Percentiles rank a stretch among this genome's conserved stretches.
phyloP scores from a whole-genome alignment of 106 monocot genomes.

The Phalaenopsis aphrodite region DNA sequence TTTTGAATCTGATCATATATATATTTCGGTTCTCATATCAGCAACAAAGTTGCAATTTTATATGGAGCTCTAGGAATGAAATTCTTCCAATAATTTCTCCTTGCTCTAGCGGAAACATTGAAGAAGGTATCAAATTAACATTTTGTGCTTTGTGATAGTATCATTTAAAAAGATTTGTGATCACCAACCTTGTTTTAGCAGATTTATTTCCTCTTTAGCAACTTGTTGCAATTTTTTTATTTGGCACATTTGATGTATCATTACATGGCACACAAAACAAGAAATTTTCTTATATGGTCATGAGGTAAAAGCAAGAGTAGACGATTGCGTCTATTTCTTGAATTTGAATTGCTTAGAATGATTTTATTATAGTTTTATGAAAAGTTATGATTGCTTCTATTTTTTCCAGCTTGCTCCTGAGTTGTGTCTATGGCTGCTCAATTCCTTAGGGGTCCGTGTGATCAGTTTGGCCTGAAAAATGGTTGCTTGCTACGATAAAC shows the following conservation, averaged over 20 bases:
- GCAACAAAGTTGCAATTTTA: constrained; percentile 41
- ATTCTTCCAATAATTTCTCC: constrained; percentile 80
- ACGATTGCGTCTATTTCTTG: too few relatives aligned
- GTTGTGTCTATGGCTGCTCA: too few relatives aligned
- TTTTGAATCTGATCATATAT: constrained; percentile 89
- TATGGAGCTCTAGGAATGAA: constrained; percentile 92
- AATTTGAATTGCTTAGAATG: too few relatives aligned
- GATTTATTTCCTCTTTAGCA: neutral
- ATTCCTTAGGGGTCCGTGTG: too few relatives aligned
- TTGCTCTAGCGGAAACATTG: constrained; percentile 46
- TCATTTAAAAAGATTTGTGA: neutral
- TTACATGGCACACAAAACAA: too few relatives aligned
- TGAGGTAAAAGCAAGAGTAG: too few relatives aligned
- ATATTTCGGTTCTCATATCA: constrained; percentile 17
- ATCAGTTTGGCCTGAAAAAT: too few relatives aligned
- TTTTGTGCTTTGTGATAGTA: neutral
- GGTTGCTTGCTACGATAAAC: too few relatives aligned
- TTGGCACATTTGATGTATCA: neutral
- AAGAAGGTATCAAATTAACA: constrained; percentile 37
- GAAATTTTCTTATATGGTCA: too few relatives aligned
- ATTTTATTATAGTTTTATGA: too few relatives aligned
- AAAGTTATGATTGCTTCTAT: too few relatives aligned
- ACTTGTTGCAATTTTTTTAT: neutral
- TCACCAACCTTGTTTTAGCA: neutral
- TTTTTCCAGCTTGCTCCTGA: too few relatives aligned